phyloP scores from a whole-genome alignment of 768 basidiomycete genomes.

The Boletus rufocinnamomeus region DNA sequence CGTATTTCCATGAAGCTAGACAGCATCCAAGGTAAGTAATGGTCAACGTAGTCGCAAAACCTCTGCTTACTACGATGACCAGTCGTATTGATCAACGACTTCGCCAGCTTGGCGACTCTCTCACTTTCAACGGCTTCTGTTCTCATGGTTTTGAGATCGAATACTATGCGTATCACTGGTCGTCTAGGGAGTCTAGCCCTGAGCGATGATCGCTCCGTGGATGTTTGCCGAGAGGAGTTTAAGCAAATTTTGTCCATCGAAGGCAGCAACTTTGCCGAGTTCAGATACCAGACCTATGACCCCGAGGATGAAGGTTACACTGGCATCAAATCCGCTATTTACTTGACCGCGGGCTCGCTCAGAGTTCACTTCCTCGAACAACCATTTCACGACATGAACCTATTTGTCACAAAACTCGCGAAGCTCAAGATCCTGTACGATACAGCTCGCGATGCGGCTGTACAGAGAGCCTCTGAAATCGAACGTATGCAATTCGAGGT shows the following conservation, averaged over 20 bases:
- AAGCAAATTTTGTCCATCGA: conserved; percentile 90
- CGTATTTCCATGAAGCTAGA: conserved; percentile 82
- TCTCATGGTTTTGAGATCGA: conserved; percentile 66
- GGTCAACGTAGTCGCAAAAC: background rate
- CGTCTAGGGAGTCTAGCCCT: conserved; percentile 83
- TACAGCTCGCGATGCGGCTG: conserved; percentile 89
- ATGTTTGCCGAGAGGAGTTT: conserved; percentile 63
- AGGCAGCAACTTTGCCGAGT: conserved; percentile 91
- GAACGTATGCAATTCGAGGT: conserved; percentile 91
- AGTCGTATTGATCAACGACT: conserved; percentile 81
- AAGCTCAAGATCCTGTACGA: conserved; percentile 94
- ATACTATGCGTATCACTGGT: conserved; percentile 76
- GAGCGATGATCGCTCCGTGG: conserved; percentile 63
- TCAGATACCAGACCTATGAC: conserved; percentile 91
- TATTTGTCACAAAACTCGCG: conserved; percentile 82
- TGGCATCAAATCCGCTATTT: conserved; percentile 82
- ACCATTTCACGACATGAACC: conserved; percentile 86
- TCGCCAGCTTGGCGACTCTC: conserved; percentile 75
- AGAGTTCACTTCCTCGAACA: conserved; percentile 86
- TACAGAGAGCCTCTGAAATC: conserved; percentile 91
- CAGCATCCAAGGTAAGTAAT: conserved; percentile 68
- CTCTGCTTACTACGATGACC: conserved; percentile 14
- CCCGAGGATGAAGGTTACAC: conserved; percentile 64
- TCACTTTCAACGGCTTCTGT: conserved; percentile 90
- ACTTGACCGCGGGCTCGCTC: conserved; percentile 85